phyloP scores from a whole-genome alignment of 2,329 filamentous ascomycete genomes.

The Dactylellina cionopaga region DNA sequence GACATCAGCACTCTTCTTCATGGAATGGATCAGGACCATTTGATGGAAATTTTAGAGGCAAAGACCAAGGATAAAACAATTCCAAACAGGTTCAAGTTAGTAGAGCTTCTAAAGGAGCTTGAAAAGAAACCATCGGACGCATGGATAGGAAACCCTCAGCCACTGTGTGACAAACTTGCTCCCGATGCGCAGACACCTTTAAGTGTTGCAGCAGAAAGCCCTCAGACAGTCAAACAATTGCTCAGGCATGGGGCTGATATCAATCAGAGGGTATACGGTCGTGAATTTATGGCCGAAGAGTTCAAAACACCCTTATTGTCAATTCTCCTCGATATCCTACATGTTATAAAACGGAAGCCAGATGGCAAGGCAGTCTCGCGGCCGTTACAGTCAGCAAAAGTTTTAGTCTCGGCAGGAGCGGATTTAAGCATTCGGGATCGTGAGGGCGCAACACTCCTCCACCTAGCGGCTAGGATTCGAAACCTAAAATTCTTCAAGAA shows the following conservation, averaged over 20 bases:
- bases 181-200: neutral
- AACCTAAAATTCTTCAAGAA: conserved; percentile 26
- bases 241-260: conserved; percentile 11
- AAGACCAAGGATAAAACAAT: neutral
- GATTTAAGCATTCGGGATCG: neutral
- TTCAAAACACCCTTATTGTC: neutral
- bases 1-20: neutral
- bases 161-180: neutral
- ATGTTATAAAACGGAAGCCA: neutral
- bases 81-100: neutral
- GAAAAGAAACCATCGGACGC: neutral
- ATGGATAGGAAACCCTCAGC: neutral
- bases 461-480: conserved; percentile 16
- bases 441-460: neutral
- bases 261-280: conserved; percentile 4
- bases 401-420: conserved; percentile 13
- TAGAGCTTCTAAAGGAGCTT: neutral
- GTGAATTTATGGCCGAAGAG: neutral
- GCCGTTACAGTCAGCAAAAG: conserved; percentile 2
- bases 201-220: neutral
- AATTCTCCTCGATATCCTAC: neutral
- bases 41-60: neutral
- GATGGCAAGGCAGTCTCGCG: neutral
- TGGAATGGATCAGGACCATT: neutral
- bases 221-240: conserved; percentile 1